These are phyloP conservation scores for Tillandsia leiboldiana DNA, from an alignment of 176 grass and related monocot genomes.

Conservation along the genomic window DNA sequence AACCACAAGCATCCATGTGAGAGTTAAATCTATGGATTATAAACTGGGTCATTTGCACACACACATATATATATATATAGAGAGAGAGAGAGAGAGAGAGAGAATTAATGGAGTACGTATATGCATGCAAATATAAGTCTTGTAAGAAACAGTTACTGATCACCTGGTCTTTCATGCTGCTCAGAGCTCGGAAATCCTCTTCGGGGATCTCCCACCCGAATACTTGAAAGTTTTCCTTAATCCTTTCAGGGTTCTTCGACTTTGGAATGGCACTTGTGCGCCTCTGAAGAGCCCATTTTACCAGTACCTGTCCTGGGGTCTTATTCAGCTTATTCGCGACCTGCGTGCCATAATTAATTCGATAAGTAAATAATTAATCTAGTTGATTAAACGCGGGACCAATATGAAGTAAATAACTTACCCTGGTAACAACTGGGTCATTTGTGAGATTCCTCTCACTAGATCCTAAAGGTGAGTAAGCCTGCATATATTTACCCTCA, in stretches of 20 bases:
- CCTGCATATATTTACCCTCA: conserved; percentile 16
- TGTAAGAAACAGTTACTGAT: neutral
- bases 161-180: conserved; percentile 68
- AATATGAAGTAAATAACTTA: neutral
- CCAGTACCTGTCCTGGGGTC: conserved; percentile 58
- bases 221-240: conserved; percentile 65
- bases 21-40: no score
- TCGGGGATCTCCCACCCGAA: conserved; percentile 69
- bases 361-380: neutral
- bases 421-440: conserved; percentile 38
- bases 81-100: no score
- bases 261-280: conserved; percentile 74
- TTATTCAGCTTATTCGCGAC: conserved; percentile 65
- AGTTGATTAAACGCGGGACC: neutral
- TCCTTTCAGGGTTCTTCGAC: conserved; percentile 59
- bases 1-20: neutral
- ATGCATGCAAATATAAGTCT: no score
- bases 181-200: conserved; percentile 54
- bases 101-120: neutral
- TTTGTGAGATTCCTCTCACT: conserved; percentile 43
- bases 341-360: conserved; percentile 11
- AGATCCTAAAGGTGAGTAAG: conserved; percentile 72
- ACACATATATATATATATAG: neutral
- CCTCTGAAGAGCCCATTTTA: conserved; percentile 66
- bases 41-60: neutral